Conservation (phyloP, 73 alveolate genomes). For the Symbiodinium pilosum region DNA sequence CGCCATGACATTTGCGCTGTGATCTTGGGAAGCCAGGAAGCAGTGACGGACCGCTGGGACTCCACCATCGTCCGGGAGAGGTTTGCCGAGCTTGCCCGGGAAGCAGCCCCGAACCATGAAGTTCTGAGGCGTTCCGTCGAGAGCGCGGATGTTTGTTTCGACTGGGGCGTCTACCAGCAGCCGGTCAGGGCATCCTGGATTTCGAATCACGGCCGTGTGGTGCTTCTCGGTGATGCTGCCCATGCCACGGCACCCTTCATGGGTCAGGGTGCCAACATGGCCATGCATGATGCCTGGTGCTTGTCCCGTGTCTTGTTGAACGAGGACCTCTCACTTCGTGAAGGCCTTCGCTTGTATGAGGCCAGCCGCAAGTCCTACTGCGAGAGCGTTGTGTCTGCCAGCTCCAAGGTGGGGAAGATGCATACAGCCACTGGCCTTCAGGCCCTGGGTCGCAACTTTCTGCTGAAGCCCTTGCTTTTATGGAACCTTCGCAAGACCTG, state of each 20-base stretch:
- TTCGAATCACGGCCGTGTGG: constrained; percentile 17
- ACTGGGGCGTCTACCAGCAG: constrained; percentile 73
- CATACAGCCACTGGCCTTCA: constrained; percentile 45
- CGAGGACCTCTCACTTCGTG: constrained; percentile 1
- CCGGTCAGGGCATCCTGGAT: constrained; percentile 49
- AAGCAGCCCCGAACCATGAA: constrained; percentile 32
- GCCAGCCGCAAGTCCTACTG: constrained; percentile 53
- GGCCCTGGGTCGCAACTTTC: constrained; percentile 25
- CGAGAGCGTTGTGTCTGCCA: constrained; percentile 35
- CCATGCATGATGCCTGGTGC: constrained; percentile 65
- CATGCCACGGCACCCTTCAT: constrained; percentile 91
- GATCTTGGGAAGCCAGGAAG: constrained; percentile 37
- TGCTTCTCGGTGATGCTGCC: constrained; percentile 72
- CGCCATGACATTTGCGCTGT: constrained; percentile 36
- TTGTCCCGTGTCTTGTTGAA: constrained; percentile 23
- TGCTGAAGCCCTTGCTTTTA: constrained; percentile 4
- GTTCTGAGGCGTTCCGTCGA: constrained; percentile 39
- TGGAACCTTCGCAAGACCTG: neutral
- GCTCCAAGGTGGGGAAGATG: constrained; percentile 62
- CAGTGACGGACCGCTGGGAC: constrained; percentile 54
- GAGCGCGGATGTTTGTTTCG: constrained; percentile 45
- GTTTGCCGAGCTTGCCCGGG: neutral
- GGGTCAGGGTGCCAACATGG: constrained; percentile 92
- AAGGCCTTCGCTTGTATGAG: constrained; percentile 40
- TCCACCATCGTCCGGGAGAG: constrained; percentile 29